phyloP scores from a whole-genome alignment of 306 rosid genomes.

The Quercus glauca region DNA sequence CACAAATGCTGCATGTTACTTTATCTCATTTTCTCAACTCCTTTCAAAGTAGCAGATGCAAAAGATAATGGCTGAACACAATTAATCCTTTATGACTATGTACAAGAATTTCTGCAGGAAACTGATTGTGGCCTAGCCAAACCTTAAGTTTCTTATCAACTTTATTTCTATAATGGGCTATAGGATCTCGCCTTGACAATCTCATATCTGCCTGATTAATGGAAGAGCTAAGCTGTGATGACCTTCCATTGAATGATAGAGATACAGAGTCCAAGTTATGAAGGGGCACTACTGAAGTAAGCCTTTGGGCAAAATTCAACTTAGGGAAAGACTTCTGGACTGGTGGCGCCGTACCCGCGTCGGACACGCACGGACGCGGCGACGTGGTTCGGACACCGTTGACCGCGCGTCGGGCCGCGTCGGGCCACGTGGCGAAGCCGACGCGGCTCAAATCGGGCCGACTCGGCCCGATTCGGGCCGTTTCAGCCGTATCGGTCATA shows the following conservation, averaged over 20 bases:
- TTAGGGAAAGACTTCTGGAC: constrained; percentile 62
- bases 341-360: no score
- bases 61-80: constrained; percentile 22
- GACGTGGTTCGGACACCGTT: no score
- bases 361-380: no score
- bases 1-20: constrained; percentile 19
- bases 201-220: constrained; percentile 18
- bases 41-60: constrained; percentile 16
- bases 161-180: constrained; percentile 18
- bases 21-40: constrained; percentile 21
- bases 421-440: no score
- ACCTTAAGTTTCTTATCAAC: constrained; percentile 16
- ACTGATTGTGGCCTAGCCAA: constrained; percentile 5
- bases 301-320: constrained; percentile 15
- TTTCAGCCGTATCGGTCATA: no score
- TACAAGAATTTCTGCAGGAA: constrained; percentile 22
- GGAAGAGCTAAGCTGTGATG: constrained; percentile 5
- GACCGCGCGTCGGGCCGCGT: no score
- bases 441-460: no score
- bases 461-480: no score
- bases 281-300: no score
- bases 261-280: constrained; percentile 16
- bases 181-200: constrained; percentile 7
- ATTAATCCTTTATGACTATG: constrained; percentile 7
- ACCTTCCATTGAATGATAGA: constrained; percentile 23